A percentile compares a stretch with the other conserved stretches of the same genome.
These are phyloP conservation scores for Monilinia fructicola DNA, from an alignment of 2,329 filamentous ascomycete species.

Conservation along the genomic window DNA sequence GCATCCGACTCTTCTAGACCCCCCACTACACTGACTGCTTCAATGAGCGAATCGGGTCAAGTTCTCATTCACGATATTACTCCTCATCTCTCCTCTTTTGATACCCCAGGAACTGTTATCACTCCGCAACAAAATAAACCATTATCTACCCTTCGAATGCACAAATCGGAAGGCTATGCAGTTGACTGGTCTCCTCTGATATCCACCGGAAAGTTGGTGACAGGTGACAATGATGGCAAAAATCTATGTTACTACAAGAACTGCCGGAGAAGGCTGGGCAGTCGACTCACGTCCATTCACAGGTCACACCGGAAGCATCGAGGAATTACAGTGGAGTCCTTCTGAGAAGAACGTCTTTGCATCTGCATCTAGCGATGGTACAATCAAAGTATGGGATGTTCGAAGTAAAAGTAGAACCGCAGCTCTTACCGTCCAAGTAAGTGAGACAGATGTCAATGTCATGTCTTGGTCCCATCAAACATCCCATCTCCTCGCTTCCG, in stretches of 20 bases:
- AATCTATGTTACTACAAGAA: conserved; percentile 85
- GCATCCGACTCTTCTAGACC: conserved; percentile 67
- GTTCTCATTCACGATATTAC: conserved; percentile 94
- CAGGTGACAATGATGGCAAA: conserved; percentile 87
- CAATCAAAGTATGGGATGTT: conserved; percentile 93
- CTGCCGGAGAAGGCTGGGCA: conserved; percentile 83
- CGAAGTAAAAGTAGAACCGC: conserved; percentile 85
- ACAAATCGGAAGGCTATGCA: conserved; percentile 92
- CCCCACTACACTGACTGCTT: conserved; percentile 81
- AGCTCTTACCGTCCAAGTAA: conserved; percentile 84
- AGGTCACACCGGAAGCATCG: conserved; percentile 81
- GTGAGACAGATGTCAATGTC: conserved; percentile 87
- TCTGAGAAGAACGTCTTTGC: conserved; percentile 92
- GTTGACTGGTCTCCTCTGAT: conserved; percentile 92
- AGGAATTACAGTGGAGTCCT: conserved; percentile 96
- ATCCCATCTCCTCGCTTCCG: conserved; percentile 84
- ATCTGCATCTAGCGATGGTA: conserved; percentile 90
- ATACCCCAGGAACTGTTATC: conserved; percentile 79
- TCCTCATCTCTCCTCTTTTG: conserved; percentile 83
- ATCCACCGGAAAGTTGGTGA: conserved; percentile 80
- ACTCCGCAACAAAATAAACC: conserved; percentile 85
- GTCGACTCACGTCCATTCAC: conserved; percentile 82
- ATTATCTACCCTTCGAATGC: conserved; percentile 80
- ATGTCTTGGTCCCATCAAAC: conserved; percentile 93
- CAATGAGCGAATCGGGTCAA: conserved; percentile 87